Evolutionary conservation across 768 basidiomycete species (phyloP), one percentile per base, ranked within the genome.

Genomic region (Mycena leptocephala): DNA sequence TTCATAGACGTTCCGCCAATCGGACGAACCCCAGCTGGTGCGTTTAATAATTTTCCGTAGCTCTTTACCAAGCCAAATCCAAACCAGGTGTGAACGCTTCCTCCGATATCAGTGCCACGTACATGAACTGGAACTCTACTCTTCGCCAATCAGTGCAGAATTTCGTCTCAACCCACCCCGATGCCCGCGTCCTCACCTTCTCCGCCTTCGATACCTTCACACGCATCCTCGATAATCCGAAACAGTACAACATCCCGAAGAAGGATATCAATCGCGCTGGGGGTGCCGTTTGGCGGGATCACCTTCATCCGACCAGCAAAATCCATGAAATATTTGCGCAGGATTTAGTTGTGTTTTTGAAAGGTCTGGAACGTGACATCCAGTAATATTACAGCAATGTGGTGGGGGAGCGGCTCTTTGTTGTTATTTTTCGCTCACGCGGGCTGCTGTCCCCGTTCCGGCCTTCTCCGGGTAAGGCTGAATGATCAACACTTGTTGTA

Each of bases 1-100:
- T 90, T 93, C 79, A 84, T 93, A 32, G 91, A 93, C 76, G 86
- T 93, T 2, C 92, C 93, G 3, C 90, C 93, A 0, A 88, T 93
- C 20, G 78, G 89, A 33, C 83, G 87, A 33, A 84, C 86, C n/a
- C 92, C 92, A 1, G 88, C 86, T 70, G 84, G 88, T 85, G 74
- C 58, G 83, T n/a, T 16, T 22, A 41, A 30, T 37, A 11, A 26
- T 18, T 8, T 24, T 41, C 14, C 53, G 22, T 35, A 18, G 18
- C 14, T 5, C 18, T 24, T 59, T 5, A 14, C 8, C 39, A 39
- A 5, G 14, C 30, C 33, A 43, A n/a, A 43, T 30, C 13, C 4
- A 30, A n/a, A 11, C 14, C 30, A 69, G 48, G 72, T 16, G 26
- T 22, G n/a, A 48, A 55, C 22, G 58, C 70, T 5, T 39, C 71